Conservation (phyloP, 2,329 filamentous ascomycete genomes). For the Epichloe brachyelytri region DNA sequence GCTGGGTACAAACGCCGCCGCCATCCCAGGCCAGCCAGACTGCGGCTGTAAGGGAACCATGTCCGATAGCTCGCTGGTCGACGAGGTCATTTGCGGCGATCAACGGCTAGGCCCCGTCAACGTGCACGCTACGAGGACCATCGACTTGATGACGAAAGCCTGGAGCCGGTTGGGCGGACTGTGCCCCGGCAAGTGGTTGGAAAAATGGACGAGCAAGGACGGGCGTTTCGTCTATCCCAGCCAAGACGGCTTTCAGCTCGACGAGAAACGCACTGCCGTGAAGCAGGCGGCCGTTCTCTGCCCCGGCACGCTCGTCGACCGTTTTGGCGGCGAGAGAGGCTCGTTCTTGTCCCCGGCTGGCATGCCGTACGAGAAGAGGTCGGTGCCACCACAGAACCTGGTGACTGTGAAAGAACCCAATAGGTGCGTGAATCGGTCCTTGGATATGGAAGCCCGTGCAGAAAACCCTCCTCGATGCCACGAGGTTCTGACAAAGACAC, state of each 20-base stretch:
- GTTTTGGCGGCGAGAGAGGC: neutral
- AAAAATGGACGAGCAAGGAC: neutral
- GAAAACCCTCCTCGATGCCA: no score
- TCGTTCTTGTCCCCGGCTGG: neutral
- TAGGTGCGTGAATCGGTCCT: neutral
- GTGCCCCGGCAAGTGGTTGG: neutral
- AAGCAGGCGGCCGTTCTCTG: neutral
- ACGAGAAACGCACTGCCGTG: neutral
- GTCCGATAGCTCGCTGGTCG: neutral
- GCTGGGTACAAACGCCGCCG: neutral
- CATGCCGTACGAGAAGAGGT: neutral
- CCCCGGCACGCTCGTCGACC: neutral
- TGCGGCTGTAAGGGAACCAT: neutral
- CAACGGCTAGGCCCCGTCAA: neutral
- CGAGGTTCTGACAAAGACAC: neutral
- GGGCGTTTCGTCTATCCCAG: neutral
- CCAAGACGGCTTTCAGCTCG: neutral
- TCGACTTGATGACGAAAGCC: neutral
- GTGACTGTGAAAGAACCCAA: neutral
- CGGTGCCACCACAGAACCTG: neutral
- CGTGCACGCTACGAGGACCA: neutral
- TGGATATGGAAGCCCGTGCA: neutral
- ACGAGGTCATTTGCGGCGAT: neutral
- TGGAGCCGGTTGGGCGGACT: neutral
- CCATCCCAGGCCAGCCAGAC: neutral